These are phyloP conservation scores for Vachellia collinsii DNA, from an alignment of 306 rosid genomes.

Conservation along the genomic window DNA sequence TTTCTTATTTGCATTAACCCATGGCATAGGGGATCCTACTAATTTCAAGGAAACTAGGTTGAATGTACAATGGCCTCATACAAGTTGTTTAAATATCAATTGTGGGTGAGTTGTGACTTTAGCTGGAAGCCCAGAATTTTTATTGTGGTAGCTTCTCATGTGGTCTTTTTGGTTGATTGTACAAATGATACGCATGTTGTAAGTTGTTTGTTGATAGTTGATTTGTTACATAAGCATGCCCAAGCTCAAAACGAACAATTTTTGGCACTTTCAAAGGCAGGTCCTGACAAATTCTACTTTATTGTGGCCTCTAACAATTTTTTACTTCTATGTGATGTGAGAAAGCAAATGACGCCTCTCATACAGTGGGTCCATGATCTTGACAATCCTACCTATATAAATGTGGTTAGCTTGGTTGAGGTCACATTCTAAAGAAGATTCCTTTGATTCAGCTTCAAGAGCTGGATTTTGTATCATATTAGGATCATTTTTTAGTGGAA, in stretches of 20 bases:
- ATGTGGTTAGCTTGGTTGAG: conserved; percentile 59
- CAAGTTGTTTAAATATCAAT: conserved; percentile 12
- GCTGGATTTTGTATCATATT: conserved; percentile 65
- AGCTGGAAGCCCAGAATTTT: conserved; percentile 68
- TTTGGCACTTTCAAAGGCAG: conserved; percentile 55
- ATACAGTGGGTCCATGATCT: conserved; percentile 69
- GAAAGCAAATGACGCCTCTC: conserved; percentile 41
- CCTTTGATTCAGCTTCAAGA: conserved; percentile 56
- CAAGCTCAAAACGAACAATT: conserved; percentile 49
- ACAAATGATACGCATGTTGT: conserved; percentile 42
- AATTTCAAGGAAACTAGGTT: conserved; percentile 48
- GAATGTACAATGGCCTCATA: conserved; percentile 53
- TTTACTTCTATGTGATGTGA: conserved; percentile 62
- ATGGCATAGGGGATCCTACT: no score
- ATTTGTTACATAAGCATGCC: conserved; percentile 46
- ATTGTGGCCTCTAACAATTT: conserved; percentile 54
- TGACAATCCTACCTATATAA: conserved; percentile 48
- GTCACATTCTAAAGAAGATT: conserved; percentile 47
- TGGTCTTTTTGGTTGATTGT: conserved; percentile 62
- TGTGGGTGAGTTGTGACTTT: conserved; percentile 74
- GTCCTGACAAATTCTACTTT: conserved; percentile 51
- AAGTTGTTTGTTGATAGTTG: conserved; percentile 58
- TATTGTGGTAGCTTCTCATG: conserved; percentile 55
- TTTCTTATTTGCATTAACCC: conserved; percentile 32
- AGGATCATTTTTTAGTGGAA: conserved; percentile 68